Base-by-base conservation (phyloP, 768 basidiomycete genomes). In the Amanita subjunquillea region DNA sequence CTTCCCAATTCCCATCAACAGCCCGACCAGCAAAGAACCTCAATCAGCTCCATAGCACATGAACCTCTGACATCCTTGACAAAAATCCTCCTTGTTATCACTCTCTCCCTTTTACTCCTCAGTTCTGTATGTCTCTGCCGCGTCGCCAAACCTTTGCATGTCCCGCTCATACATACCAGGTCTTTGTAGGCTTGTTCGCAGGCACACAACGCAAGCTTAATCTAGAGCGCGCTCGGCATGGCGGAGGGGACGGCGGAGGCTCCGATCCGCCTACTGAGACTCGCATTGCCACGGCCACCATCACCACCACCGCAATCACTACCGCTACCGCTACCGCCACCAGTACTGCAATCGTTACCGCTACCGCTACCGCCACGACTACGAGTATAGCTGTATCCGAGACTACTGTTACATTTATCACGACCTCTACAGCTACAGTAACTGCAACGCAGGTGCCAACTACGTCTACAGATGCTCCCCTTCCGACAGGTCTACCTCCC, bases 171-270 rank as follows among this genome's bases (percentile, higher is more conserved):
- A 22, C 4, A 30, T n/a, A 20, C 23, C 37, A 79, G 77, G 75
- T 90, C n/a, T 94, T 95, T 67, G 84, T 94, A 55, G 95, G 95
- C 8, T 73, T 99, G 4, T 97, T 93, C 65, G 86, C 91, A 30
- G 96, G 96, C 8, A 84, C 85, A 1, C 82, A 91, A 63, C 85
- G 88, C 62, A 83, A 81, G 55, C 74, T 92, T 49, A 78, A 79
- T 55, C 60, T 74, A n/a, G 72, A 73, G 51, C 72, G 70, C 42
- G 67, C 74, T 10, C 71, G 67, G 27, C 67, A 63, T 53, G 60
- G 62, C 12, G 59, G 58, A 27, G 41, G 41, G 3, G 64, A 67
- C 23, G 64, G 66, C 23, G 62, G 55, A 32, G 47, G 56, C 38
- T 36, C 52, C 43, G 44, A 45, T 12, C 51, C 43, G 3, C 43